Conservation (phyloP, 2,329 filamentous ascomycete species). For the Trichoderma sp. region DNA sequence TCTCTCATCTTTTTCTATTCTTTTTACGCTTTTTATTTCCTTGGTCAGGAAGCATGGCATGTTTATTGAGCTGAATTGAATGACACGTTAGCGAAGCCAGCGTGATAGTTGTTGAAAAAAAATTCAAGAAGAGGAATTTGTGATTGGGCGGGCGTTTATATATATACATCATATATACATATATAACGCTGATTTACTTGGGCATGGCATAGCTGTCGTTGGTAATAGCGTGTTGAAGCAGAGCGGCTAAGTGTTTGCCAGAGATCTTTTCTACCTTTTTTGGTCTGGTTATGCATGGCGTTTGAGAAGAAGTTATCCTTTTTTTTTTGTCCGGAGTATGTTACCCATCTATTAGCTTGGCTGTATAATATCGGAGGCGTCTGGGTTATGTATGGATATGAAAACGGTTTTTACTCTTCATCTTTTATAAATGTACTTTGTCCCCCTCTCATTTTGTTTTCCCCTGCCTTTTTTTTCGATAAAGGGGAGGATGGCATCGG, state of each 20-base stretch:
- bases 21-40: neutral
- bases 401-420: too few species aligned
- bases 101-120: neutral
- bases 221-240: neutral
- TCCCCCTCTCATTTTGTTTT: neutral
- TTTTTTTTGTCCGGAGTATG: neutral
- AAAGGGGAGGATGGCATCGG: neutral
- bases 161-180: neutral
- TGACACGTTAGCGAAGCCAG: neutral
- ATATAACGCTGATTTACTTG: neutral
- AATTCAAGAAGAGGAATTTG: neutral
- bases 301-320: neutral
- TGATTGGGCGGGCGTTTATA: neutral
- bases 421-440: neutral
- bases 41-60: neutral
- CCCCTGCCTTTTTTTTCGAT: neutral
- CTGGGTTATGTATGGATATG: neutral
- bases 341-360: neutral
- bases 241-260: neutral
- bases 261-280: neutral
- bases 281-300: constrained; percentile 2
- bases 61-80: neutral
- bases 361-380: neutral
- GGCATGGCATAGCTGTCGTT: neutral
- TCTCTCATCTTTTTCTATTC: neutral